Percentiles rank a stretch among this genome's conserved stretches.
Evolutionary conservation across 805 yeast species (phyloP).

Genomic region (Trichomonascus vanleenenianus): DNA sequence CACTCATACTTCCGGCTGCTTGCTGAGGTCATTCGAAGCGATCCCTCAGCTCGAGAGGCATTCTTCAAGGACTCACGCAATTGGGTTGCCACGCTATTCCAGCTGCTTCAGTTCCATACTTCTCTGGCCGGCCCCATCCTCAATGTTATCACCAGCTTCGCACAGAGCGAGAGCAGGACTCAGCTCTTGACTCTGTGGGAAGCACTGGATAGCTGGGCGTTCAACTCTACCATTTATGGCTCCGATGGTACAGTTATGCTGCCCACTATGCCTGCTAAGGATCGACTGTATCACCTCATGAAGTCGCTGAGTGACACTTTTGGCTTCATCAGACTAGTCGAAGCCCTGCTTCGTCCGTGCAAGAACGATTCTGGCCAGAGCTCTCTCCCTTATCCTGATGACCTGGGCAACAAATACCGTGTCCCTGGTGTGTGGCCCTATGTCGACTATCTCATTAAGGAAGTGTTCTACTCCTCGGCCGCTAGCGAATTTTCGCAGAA

Average conservation of each 20-base stretch:
- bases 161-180: conserved; percentile 33
- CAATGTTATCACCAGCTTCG: conserved; percentile 49
- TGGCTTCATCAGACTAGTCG: conserved; percentile 55
- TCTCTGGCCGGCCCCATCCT: conserved; percentile 49
- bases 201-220: conserved; percentile 64
- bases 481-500: conserved; percentile 31
- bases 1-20: conserved; percentile 68
- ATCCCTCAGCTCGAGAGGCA: conserved; percentile 27
- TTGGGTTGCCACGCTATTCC: conserved; percentile 30
- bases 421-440: conserved; percentile 73
- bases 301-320: conserved; percentile 45
- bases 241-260: conserved; percentile 24
- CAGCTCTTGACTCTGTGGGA: conserved; percentile 54
- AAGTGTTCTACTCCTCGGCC: conserved; percentile 45
- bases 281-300: conserved; percentile 40
- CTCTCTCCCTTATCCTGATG: conserved; percentile 50
- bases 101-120: conserved; percentile 38
- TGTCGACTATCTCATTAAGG: conserved; percentile 59
- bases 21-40: conserved; percentile 41
- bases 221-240: conserved; percentile 28
- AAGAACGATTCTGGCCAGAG: conserved; percentile 29
- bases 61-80: conserved; percentile 18
- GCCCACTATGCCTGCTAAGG: conserved; percentile 32
- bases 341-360: conserved; percentile 32
- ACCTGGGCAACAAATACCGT: conserved; percentile 55